A percentile compares a stretch with the other conserved stretches of the same genome.
These are phyloP conservation scores for Phycomyces blakesleeanus DNA, from an alignment of 192 early-diverging fungal genomes.

Conservation along the genomic window DNA sequence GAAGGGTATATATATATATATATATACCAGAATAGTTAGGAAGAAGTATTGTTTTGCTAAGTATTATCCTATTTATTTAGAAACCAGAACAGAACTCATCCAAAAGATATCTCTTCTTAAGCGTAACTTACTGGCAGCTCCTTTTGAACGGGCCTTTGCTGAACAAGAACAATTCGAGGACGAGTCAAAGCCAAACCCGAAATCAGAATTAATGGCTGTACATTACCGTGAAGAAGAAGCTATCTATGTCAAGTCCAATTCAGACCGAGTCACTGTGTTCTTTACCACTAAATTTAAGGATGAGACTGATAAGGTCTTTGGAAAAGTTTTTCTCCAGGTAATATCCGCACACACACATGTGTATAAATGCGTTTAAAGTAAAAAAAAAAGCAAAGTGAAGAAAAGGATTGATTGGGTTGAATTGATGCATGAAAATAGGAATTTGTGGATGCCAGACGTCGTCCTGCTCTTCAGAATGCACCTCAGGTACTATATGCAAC, in stretches of 20 bases:
- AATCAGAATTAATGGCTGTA: conserved; percentile 81
- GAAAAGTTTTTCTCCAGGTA: conserved; percentile 94
- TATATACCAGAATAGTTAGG: too few species aligned
- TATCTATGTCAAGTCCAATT: conserved; percentile 84
- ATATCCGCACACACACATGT: too few species aligned
- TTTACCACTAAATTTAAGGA: conserved; percentile 97
- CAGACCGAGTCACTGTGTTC: conserved; percentile 96
- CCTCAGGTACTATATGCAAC: conserved; percentile 92
- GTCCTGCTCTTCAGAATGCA: conserved; percentile 85
- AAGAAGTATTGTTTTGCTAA: too few species aligned
- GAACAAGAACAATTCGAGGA: conserved; percentile 75
- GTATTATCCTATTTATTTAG: conserved; percentile 22
- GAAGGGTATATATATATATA: too few species aligned
- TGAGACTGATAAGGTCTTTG: conserved; percentile 93
- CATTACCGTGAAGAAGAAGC: conserved; percentile 94
- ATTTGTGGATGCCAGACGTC: conserved; percentile 97
- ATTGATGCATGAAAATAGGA: conserved; percentile 49
- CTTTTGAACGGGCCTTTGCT: conserved; percentile 87
- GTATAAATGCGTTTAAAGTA: too few species aligned
- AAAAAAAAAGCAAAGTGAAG: too few species aligned
- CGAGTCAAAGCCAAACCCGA: conserved; percentile 62
- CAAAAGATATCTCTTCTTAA: conserved; percentile 86
- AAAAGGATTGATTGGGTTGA: background rate
- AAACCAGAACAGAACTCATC: conserved; percentile 59
- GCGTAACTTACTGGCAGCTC: conserved; percentile 91